phyloP scores from a whole-genome alignment of 805 yeast genomes.

The Metschnikowia drakensbergensis region DNA sequence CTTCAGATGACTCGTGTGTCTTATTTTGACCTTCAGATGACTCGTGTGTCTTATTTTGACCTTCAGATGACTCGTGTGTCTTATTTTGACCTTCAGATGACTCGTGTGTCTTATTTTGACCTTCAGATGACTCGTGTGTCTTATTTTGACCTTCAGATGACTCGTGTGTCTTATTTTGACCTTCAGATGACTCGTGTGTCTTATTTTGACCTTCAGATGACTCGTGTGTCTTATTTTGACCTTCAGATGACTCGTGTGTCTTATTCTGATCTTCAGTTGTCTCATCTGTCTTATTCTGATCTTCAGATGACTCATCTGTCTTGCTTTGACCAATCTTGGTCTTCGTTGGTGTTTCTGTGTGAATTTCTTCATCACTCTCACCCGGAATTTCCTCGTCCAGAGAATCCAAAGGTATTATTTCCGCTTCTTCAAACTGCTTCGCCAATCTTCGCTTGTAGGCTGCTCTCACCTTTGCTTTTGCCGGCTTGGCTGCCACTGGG shows the following conservation, averaged over 20 bases:
- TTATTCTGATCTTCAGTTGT: not conserved
- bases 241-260: not conserved
- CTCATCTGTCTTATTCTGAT: too few relatives aligned
- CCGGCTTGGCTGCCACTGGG: not conserved
- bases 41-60: too few relatives aligned
- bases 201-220: not conserved
- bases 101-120: too few relatives aligned
- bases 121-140: not conserved
- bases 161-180: too few relatives aligned
- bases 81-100: not conserved
- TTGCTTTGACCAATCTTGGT: not conserved
- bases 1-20: not conserved
- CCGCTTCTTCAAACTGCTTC: slow-evolving; percentile 11
- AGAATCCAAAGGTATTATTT: slow-evolving; percentile 7
- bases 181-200: not conserved
- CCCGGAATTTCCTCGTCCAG: not conserved
- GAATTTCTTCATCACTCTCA: not conserved
- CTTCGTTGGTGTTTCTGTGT: not conserved
- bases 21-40: not conserved
- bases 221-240: too few relatives aligned
- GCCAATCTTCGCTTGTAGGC: slow-evolving; percentile 9
- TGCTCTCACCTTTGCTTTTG: not conserved
- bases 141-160: not conserved
- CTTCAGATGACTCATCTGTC: not conserved
- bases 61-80: not conserved